These are phyloP conservation scores for Cephaloascus fragrans DNA, from an alignment of 805 yeast species.

Conservation along the genomic window DNA sequence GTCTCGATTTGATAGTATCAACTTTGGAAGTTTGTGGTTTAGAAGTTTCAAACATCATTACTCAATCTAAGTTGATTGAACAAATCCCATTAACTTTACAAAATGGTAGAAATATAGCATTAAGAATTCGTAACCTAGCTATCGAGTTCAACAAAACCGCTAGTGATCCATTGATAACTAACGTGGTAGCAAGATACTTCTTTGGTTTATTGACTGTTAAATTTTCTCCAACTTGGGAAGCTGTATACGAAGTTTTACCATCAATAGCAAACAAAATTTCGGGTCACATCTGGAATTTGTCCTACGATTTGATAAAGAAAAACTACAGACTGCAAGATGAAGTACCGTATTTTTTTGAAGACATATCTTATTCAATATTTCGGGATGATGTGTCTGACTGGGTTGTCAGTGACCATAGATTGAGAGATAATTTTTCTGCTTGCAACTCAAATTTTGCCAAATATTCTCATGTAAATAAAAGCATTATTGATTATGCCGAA, in stretches of 20 bases:
- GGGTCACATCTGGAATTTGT: constrained; percentile 45
- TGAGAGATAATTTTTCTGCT: constrained; percentile 27
- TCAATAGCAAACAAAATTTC: constrained; percentile 30
- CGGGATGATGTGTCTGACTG: constrained; percentile 15
- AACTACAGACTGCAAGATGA: constrained; percentile 9
- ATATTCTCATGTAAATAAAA: constrained; percentile 20
- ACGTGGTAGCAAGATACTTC: constrained; percentile 32
- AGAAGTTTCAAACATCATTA: constrained; percentile 29
- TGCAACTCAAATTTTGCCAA: constrained; percentile 15
- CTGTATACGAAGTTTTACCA: constrained; percentile 53
- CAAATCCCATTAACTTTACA: constrained; percentile 60
- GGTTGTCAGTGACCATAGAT: constrained; percentile 35
- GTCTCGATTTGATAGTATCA: constrained; percentile 38
- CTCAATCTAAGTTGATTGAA: constrained; percentile 52
- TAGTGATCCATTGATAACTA: constrained; percentile 16
- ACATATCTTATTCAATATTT: constrained; percentile 5
- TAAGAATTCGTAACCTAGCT: constrained; percentile 56
- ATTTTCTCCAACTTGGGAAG: constrained; percentile 83
- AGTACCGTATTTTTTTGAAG: constrained; percentile 7
- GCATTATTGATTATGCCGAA: constrained; percentile 28
- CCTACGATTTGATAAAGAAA: constrained; percentile 21
- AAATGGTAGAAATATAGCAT: constrained; percentile 64
- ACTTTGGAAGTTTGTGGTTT: constrained; percentile 12
- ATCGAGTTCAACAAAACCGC: constrained; percentile 21
- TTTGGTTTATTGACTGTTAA: constrained; percentile 62